Evolutionary conservation across 2,329 filamentous ascomycete genomes (phyloP).

Genomic region (Sclerotinia spermophila): DNA sequence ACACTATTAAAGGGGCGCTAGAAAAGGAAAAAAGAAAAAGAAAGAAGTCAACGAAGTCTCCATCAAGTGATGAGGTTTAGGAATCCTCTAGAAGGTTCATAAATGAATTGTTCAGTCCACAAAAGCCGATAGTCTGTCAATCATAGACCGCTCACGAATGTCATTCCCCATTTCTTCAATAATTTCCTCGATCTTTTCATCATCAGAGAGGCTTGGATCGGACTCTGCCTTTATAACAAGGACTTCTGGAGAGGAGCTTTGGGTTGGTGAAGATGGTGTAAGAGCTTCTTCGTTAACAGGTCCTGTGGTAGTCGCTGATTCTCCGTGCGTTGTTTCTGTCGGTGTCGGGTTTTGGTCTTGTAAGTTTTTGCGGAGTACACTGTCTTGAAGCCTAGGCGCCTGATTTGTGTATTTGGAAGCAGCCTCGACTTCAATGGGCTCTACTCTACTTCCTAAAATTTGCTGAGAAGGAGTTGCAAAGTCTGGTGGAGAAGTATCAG

Average conservation of each 20-base stretch:
- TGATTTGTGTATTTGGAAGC: neutral
- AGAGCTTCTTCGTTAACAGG: neutral
- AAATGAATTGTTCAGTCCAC: neutral
- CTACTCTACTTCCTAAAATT: neutral
- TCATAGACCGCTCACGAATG: neutral
- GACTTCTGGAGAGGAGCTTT: neutral
- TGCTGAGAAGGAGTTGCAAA: neutral
- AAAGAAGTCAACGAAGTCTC: neutral
- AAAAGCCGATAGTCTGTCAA: constrained; percentile 5
- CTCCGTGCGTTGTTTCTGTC: neutral
- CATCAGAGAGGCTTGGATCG: neutral
- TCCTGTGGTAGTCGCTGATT: neutral
- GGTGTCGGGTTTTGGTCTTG: neutral
- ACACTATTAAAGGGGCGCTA: neutral
- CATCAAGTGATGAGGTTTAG: neutral
- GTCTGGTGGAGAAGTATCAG: neutral
- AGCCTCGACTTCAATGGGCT: neutral
- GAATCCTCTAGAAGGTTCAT: neutral
- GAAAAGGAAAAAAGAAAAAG: neutral
- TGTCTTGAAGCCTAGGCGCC: neutral
- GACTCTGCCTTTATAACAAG: neutral
- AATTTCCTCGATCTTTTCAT: constrained; percentile 1
- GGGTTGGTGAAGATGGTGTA: neutral
- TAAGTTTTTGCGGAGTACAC: neutral
- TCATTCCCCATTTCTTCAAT: neutral